Conservation (phyloP, 495 filamentous ascomycete genomes). For the Aspergillus ostianus region DNA sequence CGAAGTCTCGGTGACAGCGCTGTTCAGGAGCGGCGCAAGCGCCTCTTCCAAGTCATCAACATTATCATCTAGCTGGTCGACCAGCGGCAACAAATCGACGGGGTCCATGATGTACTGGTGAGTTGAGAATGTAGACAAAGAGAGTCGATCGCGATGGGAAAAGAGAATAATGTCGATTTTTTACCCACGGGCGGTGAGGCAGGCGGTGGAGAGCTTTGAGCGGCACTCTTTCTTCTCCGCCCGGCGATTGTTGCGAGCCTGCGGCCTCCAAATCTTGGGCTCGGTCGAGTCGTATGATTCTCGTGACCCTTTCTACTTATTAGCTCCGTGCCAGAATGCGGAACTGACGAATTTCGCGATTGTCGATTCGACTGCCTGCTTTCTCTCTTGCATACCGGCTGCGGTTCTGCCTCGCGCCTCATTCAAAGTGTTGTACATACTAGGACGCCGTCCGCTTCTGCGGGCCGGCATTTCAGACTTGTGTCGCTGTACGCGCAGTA, state of each 20-base stretch:
- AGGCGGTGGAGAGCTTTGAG: conserved; percentile 15
- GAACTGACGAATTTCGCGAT: not conserved
- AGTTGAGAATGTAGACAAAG: not conserved
- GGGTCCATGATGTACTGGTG: conserved; percentile 37
- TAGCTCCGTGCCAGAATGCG: not conserved
- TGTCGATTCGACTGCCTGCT: not conserved
- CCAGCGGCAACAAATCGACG: conserved; percentile 44
- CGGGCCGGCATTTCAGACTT: conserved; percentile 29
- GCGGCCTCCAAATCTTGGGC: not conserved
- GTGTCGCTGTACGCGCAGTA: conserved; percentile 11
- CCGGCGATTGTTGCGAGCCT: conserved; percentile 10
- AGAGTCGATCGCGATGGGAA: conserved; percentile 15
- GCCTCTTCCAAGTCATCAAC: conserved; percentile 75
- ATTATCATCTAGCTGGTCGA: conserved; percentile 72
- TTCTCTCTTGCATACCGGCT: not conserved
- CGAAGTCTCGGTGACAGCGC: conserved; percentile 61
- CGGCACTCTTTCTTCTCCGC: conserved; percentile 3
- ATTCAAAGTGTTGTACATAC: conserved; percentile 38
- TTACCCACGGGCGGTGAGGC: conserved; percentile 22
- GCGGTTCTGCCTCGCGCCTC: not conserved
- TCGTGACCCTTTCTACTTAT: not conserved
- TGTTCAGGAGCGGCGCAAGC: conserved; percentile 63
- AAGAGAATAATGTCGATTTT: conserved; percentile 24
- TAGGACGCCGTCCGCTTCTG: conserved; percentile 38
- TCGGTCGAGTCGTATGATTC: not conserved